phyloP scores from a whole-genome alignment of 306 rosid genomes.

The Alnus glutinosa region DNA sequence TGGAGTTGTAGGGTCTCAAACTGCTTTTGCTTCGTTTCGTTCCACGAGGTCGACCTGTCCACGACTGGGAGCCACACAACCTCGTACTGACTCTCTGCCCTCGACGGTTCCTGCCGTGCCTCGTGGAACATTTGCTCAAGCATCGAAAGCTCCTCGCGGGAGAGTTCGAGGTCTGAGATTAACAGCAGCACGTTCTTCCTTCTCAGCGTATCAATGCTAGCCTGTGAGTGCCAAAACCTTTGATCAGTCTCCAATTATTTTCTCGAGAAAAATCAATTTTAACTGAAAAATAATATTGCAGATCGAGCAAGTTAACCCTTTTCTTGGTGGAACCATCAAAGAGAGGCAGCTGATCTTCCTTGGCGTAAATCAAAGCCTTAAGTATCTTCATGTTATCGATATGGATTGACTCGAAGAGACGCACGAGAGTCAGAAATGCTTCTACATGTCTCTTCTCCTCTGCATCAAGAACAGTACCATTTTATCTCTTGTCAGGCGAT shows the following conservation, averaged over 20 bases:
- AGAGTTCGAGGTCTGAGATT: slow-evolving; percentile 47
- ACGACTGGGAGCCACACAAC: slow-evolving; percentile 65
- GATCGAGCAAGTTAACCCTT: slow-evolving; percentile 36
- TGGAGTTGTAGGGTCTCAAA: slow-evolving; percentile 31
- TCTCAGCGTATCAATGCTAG: slow-evolving; percentile 41
- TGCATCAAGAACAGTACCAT: slow-evolving; percentile 31
- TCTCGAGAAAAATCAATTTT: too few relatives aligned
- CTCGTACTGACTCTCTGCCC: slow-evolving; percentile 47
- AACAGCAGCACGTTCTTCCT: slow-evolving; percentile 53
- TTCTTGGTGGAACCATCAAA: slow-evolving; percentile 49
- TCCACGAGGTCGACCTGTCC: slow-evolving; percentile 28
- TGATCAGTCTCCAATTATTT: too few relatives aligned
- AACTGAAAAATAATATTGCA: too few relatives aligned
- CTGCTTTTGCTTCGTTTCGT: neutral
- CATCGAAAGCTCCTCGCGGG: slow-evolving; percentile 33
- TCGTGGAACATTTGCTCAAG: slow-evolving; percentile 50
- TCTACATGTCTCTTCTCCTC: slow-evolving; percentile 49
- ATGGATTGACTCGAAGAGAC: slow-evolving; percentile 43
- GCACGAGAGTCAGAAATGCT: slow-evolving; percentile 32
- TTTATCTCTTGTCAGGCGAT: neutral
- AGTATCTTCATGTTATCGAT: slow-evolving; percentile 52
- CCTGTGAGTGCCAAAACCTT: slow-evolving; percentile 31
- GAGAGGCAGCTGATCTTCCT: slow-evolving; percentile 48
- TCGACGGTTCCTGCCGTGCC: slow-evolving; percentile 29
- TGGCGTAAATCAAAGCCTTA: slow-evolving; percentile 39